Base-by-base conservation (phyloP, 2,329 filamentous ascomycete genomes). In the Allantophomopsis cytisporea region DNA sequence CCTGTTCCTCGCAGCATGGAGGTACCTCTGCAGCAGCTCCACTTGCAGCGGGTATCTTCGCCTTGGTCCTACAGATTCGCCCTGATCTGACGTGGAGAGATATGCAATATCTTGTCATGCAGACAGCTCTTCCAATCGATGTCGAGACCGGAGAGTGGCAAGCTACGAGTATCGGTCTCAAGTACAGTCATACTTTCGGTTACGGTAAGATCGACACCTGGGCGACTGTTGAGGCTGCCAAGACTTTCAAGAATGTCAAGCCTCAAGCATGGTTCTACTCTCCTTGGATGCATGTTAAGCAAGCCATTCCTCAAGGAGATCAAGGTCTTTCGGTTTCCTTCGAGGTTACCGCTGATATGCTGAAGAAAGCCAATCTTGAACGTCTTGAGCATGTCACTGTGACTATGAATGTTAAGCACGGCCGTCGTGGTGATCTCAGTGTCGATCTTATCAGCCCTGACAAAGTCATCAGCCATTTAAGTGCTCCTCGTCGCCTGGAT, bases 11-110 rank as follows among this genome's bases (percentile, higher is more conserved):
- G 44, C 68, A 69, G n/a, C 91, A 98, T 53, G 91, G 91, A 39
- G 91, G 91, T 44, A 98, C 91, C 3, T 98, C 91, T 11, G 91
- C 91, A 20, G 91, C 91, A 10, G 91, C 91, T 1, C 91, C 91
- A 17, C 70, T 98, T 31, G 91, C 85, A 28, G 89, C 88, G 16
- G 91, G 91, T 34, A 85, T 94, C 39, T 89, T 91, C 51, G 89
- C 91, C 10, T 73, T 98, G 4, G 85, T 86, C 23, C 70, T 98
- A 39, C 76, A 88, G 51, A 76, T 82, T 42, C 82, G 89, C 8
- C 87, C 88, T 0, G 87, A 94, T 35, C 65, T 98, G 40, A 81
- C 77, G 1, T 98, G 91, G 91, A 75, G 91, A 61, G 91, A 98
- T 57, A 68, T 96, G 58, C 91, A 98, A 59, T 94, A 93, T 59